These are phyloP conservation scores for Schizochytrium sp. DNA, from an alignment of 108 stramenopile species.

Conservation along the genomic window DNA sequence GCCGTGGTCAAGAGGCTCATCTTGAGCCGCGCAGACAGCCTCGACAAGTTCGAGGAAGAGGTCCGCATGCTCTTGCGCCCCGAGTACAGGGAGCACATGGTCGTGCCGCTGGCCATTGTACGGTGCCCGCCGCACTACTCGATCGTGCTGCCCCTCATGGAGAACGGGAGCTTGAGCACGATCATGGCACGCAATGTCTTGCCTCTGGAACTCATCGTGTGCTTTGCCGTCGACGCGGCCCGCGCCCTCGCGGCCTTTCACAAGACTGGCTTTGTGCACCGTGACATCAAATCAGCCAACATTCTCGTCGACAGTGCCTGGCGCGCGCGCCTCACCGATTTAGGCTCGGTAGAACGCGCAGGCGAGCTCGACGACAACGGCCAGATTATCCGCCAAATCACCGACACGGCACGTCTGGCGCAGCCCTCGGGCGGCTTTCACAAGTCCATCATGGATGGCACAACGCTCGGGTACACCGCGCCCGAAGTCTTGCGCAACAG, in stretches of 20 bases:
- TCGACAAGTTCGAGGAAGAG: conserved; percentile 9
- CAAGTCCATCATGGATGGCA: background rate
- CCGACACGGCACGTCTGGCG: background rate
- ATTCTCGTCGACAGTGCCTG: background rate
- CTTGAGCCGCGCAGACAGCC: background rate
- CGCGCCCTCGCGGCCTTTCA: background rate
- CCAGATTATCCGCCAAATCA: background rate
- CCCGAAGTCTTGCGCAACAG: conserved; percentile 10
- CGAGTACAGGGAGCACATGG: background rate
- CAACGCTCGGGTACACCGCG: background rate
- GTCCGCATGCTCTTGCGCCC: background rate
- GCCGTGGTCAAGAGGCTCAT: background rate
- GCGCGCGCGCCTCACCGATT: background rate
- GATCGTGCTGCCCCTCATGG: conserved; percentile 8
- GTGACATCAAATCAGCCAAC: conserved; percentile 15
- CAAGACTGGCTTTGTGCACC: background rate
- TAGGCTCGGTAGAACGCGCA: background rate
- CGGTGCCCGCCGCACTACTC: conserved; percentile 5
- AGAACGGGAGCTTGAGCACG: conserved; percentile 12
- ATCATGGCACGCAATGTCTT: background rate
- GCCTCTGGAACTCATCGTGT: background rate
- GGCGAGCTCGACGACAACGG: background rate
- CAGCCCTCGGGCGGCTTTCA: conserved; percentile 5
- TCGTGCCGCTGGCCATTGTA: background rate
- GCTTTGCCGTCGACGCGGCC: conserved; percentile 8